Evolutionary conservation across 371 early-diverging fungal species (phyloP), one percentile per base, ranked within the genome.

Genomic region (Mucor circinelloides): DNA sequence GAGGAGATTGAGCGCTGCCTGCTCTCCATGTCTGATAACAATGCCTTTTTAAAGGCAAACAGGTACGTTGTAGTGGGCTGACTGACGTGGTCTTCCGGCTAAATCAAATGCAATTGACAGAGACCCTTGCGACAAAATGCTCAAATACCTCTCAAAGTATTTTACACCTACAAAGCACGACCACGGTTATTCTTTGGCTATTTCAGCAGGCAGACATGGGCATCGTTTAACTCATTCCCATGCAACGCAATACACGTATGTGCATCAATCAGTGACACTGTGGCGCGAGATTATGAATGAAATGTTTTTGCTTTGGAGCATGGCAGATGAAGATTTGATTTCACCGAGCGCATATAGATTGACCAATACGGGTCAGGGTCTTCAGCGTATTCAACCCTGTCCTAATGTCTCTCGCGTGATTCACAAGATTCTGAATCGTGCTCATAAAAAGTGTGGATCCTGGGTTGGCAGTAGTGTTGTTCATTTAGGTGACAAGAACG

Each of bases 391-490:
- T 25, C 95, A 94, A 66, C 69, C 74, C 40, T 95, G 96, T 58
- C 96, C 95, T 21, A 72, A 87, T 7, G 92, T 96, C 3, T 89
- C 91, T 4, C 77, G 89, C 56, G 88, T 86, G 0, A 95, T 97
- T 85, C 98, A 97, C 70, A 87, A 85, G 5, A 96, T 97, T 54
- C 80, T 98, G 60, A 88, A 92, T 69, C 84, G 91, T 21, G 94
- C 95, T 3, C 93, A 94, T 69, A 88, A 93, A 70, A 88, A 89
- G 32, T 71, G 68, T 42, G 90, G 93, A 3, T 81, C 89, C 42
- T 98, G 99, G 99, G 92, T 97, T 23, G 99, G 98, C 30, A 93
- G 94, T 30, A 92, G 94, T 6, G 98, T 97, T 36, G 89, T 98
- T 59, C 99, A 98, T 80, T 77, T 98, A 66, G 99, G 98, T 5